Evolutionary conservation across 2,329 filamentous ascomycete genomes (phyloP).

Genomic region (Thelonectria olida): DNA sequence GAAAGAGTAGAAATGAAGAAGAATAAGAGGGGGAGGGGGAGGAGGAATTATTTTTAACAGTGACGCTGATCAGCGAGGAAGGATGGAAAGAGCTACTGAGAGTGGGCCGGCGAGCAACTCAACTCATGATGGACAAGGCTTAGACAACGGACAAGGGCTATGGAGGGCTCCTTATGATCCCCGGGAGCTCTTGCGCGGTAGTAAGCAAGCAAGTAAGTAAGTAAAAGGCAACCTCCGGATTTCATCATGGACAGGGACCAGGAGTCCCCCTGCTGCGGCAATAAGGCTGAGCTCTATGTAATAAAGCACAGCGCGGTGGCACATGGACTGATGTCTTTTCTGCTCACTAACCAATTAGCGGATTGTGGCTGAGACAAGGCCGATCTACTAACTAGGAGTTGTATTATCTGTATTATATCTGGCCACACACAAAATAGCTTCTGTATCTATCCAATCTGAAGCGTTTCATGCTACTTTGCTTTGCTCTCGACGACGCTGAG

Average conservation of each 20-base stretch:
- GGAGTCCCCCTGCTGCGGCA: too few relatives aligned
- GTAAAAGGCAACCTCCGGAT: not conserved
- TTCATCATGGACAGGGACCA: not conserved
- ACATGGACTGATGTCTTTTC: too few relatives aligned
- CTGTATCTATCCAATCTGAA: too few relatives aligned
- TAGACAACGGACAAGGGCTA: not conserved
- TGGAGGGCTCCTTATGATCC: not conserved
- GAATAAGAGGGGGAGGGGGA: not conserved
- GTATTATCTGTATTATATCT: too few relatives aligned
- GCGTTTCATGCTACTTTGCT: too few relatives aligned
- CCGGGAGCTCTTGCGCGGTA: too few relatives aligned
- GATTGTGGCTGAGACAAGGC: not conserved
- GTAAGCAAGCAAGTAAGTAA: too few relatives aligned
- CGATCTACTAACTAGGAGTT: too few relatives aligned
- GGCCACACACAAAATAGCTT: too few relatives aligned
- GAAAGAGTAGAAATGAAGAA: not conserved
- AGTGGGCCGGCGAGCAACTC: not conserved
- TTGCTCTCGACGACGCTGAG: too few relatives aligned
- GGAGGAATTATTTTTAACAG: not conserved
- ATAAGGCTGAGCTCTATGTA: not conserved
- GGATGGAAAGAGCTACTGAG: not conserved
- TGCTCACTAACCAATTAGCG: not conserved
- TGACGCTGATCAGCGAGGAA: not conserved
- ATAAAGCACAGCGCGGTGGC: too few relatives aligned
- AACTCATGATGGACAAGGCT: not conserved